Evolutionary conservation across 495 filamentous ascomycete species (phyloP).

Genomic region (Melanomma pulvis-pyrius): DNA sequence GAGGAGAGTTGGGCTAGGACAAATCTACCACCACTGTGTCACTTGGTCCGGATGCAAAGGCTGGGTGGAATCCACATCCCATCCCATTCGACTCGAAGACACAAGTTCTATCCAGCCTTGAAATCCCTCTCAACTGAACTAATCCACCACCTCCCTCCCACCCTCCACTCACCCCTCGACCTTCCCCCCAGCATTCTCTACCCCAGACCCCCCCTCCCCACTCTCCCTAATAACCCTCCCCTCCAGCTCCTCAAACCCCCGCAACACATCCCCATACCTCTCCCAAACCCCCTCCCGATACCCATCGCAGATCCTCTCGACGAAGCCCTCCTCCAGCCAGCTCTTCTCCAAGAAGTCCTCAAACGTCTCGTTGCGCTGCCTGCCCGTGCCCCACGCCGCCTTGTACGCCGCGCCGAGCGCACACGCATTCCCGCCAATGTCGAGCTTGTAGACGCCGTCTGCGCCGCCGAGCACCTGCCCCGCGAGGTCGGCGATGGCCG

Average conservation of each 20-base stretch:
- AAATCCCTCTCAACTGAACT: neutral
- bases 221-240: slow-evolving; percentile 56
- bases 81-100: too few relatives aligned
- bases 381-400: slow-evolving; percentile 87
- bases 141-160: neutral
- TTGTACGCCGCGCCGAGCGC: slow-evolving; percentile 96
- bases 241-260: slow-evolving; percentile 83
- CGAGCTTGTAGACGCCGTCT: slow-evolving; percentile 88
- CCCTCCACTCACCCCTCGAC: neutral
- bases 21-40: too few relatives aligned
- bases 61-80: too few relatives aligned
- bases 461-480: slow-evolving; percentile 85
- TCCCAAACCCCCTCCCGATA: slow-evolving; percentile 75
- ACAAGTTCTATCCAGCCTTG: neutral
- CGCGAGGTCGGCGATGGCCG: slow-evolving; percentile 76
- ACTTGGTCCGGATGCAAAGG: too few relatives aligned
- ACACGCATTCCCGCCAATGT: slow-evolving; percentile 95
- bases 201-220: slow-evolving; percentile 15
- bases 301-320: slow-evolving; percentile 79
- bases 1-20: too few relatives aligned
- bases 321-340: slow-evolving; percentile 83
- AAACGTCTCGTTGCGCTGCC: slow-evolving; percentile 69
- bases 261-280: slow-evolving; percentile 72
- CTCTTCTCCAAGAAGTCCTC: slow-evolving; percentile 79
- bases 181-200: slow-evolving; percentile 8